phyloP scores from a whole-genome alignment of 805 yeast species.

The Trichomonascus vanleenenianus region DNA sequence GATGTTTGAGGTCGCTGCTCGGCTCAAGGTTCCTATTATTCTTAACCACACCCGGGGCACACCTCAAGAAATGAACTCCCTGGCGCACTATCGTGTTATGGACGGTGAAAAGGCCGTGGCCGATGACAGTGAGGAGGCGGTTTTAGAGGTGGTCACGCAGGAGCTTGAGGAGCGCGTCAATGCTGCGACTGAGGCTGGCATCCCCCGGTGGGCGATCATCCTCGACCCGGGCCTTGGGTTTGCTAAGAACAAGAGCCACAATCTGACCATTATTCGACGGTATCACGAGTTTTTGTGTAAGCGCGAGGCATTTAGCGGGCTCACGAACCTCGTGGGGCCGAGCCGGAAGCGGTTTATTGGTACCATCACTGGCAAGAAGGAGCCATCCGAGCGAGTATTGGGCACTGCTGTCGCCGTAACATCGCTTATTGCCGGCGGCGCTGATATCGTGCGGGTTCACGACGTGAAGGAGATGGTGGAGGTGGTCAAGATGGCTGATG shows the following conservation, averaged over 20 bases:
- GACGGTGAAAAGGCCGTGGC: constrained; percentile 20
- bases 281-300: constrained; percentile 14
- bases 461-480: constrained; percentile 58
- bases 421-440: constrained; percentile 63
- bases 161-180: constrained; percentile 55
- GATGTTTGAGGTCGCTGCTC: constrained; percentile 65
- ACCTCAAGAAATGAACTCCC: constrained; percentile 58
- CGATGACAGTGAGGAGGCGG: constrained; percentile 22
- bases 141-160: constrained; percentile 50
- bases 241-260: constrained; percentile 75
- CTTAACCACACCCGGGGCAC: constrained; percentile 82
- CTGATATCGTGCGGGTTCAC: constrained; percentile 84
- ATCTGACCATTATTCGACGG: constrained; percentile 50
- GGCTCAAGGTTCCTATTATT: constrained; percentile 60
- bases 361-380: constrained; percentile 48
- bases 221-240: constrained; percentile 96
- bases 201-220: constrained; percentile 83
- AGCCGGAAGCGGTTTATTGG: constrained; percentile 87
- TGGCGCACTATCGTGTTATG: constrained; percentile 44
- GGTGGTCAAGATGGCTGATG: constrained; percentile 60
- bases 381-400: constrained; percentile 53
- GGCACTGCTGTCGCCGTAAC: constrained; percentile 74
- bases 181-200: constrained; percentile 54
- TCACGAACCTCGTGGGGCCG: constrained; percentile 77
- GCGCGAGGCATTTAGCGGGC: constrained; percentile 29